Conservation (phyloP, 208 protist genomes). For the Trypanosoma mega region DNA sequence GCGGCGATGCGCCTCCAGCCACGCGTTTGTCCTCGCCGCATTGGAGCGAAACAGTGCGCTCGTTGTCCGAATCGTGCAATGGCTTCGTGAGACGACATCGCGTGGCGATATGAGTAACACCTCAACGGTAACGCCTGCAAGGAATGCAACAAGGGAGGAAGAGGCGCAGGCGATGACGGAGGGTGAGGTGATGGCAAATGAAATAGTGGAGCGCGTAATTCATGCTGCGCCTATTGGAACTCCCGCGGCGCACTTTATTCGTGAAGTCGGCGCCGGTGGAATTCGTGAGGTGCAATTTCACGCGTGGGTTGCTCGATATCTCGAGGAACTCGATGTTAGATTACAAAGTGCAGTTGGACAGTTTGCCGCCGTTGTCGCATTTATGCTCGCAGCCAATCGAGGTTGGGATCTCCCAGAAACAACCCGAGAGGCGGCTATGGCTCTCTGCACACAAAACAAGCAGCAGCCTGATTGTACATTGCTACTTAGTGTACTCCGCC, state of each 20-base stretch:
- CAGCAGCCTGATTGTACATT: constrained; percentile 22
- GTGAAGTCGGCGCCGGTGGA: constrained; percentile 36
- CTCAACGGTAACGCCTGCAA: too few relatives aligned
- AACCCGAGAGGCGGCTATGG: constrained; percentile 5
- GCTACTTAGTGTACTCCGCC: constrained; percentile 16
- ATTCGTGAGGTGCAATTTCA: constrained; percentile 34
- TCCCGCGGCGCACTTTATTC: constrained; percentile 51
- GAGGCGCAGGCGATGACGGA: background rate
- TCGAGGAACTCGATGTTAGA: constrained; percentile 23
- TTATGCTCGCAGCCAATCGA: constrained; percentile 30
- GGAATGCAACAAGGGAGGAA: background rate
- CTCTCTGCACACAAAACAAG: constrained; percentile 18
- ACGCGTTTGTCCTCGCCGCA: constrained; percentile 8
- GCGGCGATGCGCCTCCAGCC: background rate
- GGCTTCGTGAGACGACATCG: constrained; percentile 2
- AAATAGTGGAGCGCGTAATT: constrained; percentile 39
- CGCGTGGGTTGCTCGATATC: constrained; percentile 37
- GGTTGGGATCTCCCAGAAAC: constrained; percentile 21
- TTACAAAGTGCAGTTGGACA: constrained; percentile 21
- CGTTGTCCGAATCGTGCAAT: constrained; percentile 17
- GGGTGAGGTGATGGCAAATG: constrained; percentile 4
- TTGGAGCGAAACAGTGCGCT: constrained; percentile 24
- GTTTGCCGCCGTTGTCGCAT: constrained; percentile 45
- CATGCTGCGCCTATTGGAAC: constrained; percentile 36
- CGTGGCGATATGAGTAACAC: background rate